Percentiles rank a stretch among this genome's conserved stretches.
Evolutionary conservation across 148 eudicot genomes (phyloP).

Genomic region (Persicaria tinctoria): DNA sequence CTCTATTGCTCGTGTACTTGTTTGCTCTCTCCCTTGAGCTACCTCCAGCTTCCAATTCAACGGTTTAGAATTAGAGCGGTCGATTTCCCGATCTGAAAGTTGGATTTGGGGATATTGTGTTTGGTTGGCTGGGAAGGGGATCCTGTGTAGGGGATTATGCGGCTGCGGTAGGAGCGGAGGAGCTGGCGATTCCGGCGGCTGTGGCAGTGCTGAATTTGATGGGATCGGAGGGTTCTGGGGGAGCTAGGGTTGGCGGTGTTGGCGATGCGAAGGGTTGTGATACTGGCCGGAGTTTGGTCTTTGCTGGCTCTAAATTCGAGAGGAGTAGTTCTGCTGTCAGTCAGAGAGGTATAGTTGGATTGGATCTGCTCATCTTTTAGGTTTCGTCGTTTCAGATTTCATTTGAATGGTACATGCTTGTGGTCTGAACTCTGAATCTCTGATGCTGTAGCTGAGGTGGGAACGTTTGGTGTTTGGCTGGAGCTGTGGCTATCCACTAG

Average conservation of each 20-base stretch:
- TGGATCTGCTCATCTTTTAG: conserved; percentile 5
- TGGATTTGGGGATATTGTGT: not conserved
- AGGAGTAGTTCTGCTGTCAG: conserved; percentile 16
- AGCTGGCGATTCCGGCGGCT: conserved; percentile 29
- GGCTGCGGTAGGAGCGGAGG: conserved; percentile 38
- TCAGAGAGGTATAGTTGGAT: conserved; percentile 28
- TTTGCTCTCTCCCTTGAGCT: not conserved
- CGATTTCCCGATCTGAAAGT: conserved; percentile 4
- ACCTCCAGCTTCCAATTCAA: not conserved
- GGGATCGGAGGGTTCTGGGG: conserved; percentile 47
- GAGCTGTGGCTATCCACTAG: not conserved
- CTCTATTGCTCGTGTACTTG: conserved; percentile 5
- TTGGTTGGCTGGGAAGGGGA: not conserved
- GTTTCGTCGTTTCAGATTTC: not conserved
- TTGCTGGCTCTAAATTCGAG: conserved; percentile 25
- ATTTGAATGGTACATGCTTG: not conserved
- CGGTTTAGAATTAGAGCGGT: not conserved
- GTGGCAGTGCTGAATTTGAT: conserved; percentile 37
- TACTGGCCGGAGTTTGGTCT: conserved; percentile 23
- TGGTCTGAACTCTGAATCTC: not conserved
- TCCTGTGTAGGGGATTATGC: conserved; percentile 10
- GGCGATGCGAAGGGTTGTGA: conserved; percentile 34
- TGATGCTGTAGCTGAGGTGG: not conserved
- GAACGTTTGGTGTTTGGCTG: not conserved
- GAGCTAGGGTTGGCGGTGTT: conserved; percentile 29